Conservation (phyloP, 352 stramenopile species). For the Globisporangium yorkense region DNA sequence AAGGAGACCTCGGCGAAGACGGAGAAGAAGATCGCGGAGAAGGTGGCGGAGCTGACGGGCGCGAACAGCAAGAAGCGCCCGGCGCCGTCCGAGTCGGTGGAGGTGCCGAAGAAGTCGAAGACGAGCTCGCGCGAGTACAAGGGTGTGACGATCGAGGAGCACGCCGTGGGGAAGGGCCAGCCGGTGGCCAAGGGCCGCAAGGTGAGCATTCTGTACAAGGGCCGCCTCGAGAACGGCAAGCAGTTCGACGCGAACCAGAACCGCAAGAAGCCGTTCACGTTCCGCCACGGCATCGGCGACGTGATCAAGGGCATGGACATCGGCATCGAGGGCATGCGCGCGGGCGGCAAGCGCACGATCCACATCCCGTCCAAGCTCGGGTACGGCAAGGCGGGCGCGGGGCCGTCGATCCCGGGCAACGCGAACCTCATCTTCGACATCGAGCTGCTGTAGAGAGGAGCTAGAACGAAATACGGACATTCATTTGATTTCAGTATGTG, state of each 20-base stretch:
- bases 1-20: constrained; percentile 39
- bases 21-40: constrained; percentile 44
- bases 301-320: constrained; percentile 97
- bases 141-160: constrained; percentile 75
- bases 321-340: constrained; percentile 86
- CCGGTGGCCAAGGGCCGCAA: constrained; percentile 55
- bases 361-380: constrained; percentile 91
- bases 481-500: background rate
- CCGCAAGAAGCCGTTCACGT: constrained; percentile 81
- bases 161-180: constrained; percentile 65
- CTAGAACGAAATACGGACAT: background rate
- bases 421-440: constrained; percentile 94
- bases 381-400: constrained; percentile 86
- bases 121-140: constrained; percentile 50
- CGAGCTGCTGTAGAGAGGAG: constrained; percentile 69
- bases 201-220: constrained; percentile 78
- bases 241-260: constrained; percentile 79
- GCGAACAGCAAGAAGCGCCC: constrained; percentile 60
- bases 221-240: constrained; percentile 78
- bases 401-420: constrained; percentile 86
- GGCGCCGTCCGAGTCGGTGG: constrained; percentile 43
- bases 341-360: constrained; percentile 90
- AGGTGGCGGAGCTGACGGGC: constrained; percentile 42
- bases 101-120: constrained; percentile 80
- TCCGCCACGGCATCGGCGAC: constrained; percentile 80